Percentiles rank a stretch among this genome's conserved stretches.
Evolutionary conservation across 2,329 filamentous ascomycete species (phyloP).

Genomic region (Trichoderma harzianum): DNA sequence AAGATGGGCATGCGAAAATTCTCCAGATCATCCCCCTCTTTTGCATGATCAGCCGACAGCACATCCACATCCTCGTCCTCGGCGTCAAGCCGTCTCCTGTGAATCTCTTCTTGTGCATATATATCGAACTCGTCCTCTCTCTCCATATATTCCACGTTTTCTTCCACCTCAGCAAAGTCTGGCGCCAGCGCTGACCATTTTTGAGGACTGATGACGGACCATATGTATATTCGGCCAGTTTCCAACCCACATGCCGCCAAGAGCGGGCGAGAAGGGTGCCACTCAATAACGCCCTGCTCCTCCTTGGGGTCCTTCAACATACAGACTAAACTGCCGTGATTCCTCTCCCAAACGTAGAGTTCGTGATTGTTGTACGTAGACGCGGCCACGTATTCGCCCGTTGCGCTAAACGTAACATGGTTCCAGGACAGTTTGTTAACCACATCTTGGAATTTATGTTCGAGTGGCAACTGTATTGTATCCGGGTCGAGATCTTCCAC

Average conservation of each 20-base stretch:
- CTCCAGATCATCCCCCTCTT: conserved; percentile 56
- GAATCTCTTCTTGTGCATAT: conserved; percentile 89
- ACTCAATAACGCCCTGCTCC: conserved; percentile 94
- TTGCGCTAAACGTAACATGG: conserved; percentile 90
- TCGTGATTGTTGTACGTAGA: conserved; percentile 98
- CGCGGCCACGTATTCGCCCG: conserved; percentile 91
- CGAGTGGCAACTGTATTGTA: conserved; percentile 82
- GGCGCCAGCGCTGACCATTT: conserved; percentile 96
- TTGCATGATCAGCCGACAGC: conserved; percentile 63
- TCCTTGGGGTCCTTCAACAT: conserved; percentile 97
- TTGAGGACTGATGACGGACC: conserved; percentile 92
- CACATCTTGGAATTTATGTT: conserved; percentile 98
- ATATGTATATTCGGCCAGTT: conserved; percentile 89
- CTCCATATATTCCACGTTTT: conserved; percentile 96
- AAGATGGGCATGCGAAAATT: conserved; percentile 90
- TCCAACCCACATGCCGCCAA: conserved; percentile 91
- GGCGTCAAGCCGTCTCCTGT: conserved; percentile 81
- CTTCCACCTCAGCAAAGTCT: conserved; percentile 95
- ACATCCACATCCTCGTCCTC: conserved; percentile 96
- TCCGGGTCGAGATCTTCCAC: conserved; percentile 71
- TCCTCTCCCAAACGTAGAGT: conserved; percentile 96
- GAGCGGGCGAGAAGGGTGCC: conserved; percentile 86
- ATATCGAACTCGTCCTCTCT: conserved; percentile 98
- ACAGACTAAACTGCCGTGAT: conserved; percentile 88
- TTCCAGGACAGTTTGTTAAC: conserved; percentile 97